Base-by-base conservation (phyloP, 164 flowering plant genomes). In the Vitis vinifera region DNA sequence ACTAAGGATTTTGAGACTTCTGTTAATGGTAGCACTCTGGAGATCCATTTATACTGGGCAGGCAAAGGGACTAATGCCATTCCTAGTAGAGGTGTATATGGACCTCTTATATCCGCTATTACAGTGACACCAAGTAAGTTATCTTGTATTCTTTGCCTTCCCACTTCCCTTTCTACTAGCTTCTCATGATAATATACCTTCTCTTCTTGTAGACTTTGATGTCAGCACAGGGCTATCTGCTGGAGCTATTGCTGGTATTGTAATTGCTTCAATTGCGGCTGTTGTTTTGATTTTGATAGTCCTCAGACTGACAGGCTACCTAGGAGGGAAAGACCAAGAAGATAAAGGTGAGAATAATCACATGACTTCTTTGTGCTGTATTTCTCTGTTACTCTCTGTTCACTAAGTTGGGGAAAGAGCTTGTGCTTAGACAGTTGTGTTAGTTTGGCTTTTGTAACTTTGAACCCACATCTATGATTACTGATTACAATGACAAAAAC, bases 101-200 rank as follows among this genome's bases (percentile, higher is more conserved):
- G 98, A 59, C 98, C 98, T 67, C 91, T 89, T 47, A 88, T 92
- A 72, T 89, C 94, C 23, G 97, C 94, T 14, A 87, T 92, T 30
- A 64, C 89, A 8, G 85, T 91, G 49, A 90, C 92, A 68, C 91
- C 97, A 69, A 87, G 97, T 92, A 74, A 77, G 93, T 76, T 66
- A 11, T 57, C 68, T 68, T 16, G 4, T 66, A 31, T 51, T 56
- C 11, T 47, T 13, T 16, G 29, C 27, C n/a, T 17, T 67, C 3
- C n/a, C 27, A 8, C 10, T 9, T 1, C 37, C 12, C 8, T 23
- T 56, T 55, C 6, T 44, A 27, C 14, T 53, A 37, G 30, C 52
- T 44, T 29, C 23, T 10, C 47, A 16, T 19, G 19, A 17, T 15
- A 8, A 52, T 44, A 10, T 67, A 23, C 51, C 53, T 48, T 65